Base-by-base conservation (phyloP, 768 basidiomycete species). In the Udeniomyces megalosporus region DNA sequence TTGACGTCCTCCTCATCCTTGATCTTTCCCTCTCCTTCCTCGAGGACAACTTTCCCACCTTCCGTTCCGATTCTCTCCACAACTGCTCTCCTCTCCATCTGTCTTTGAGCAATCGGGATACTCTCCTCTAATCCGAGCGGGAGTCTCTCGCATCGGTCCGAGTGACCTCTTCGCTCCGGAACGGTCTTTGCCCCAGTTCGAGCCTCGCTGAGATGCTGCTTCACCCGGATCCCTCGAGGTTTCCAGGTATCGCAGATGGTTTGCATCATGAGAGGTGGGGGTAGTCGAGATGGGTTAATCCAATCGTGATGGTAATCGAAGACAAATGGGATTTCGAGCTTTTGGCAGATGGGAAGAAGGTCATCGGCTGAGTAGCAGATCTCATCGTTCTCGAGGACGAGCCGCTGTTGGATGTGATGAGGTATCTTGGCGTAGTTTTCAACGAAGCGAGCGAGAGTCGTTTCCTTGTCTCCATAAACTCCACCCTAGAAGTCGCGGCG, bases 131-230 rank as follows among this genome's bases (percentile, higher is more conserved):
- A 22, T 1, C 56, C 55, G 3, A 63, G 49, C 48, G 58, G 63
- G 2, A 65, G 32, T 4, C 24, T 15, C n/a, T 60, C 42, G 51
- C 63, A 60, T 24, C 90, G 78, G 69, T 91, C 86, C 0, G 89
- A 80, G 70, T 95, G 91, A 5, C 88, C 89, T 64, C 91, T 78
- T 66, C 81, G 75, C 71, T 92, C 88, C 85, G 90, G 91, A 29
- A 88, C 72, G 2, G 81, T 83, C 42, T 80, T 80, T 4, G 90
- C 88, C 1, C 90, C 89, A 1, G 82, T 80, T n/a, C 89, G 77
- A n/a, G 85, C 82, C 68, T 91, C 88, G 53, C 86, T 89, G 12
- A 93, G 80, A 74, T 96, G 92, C 70, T 93, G 91, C 74, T 95
- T 96, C 6, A 88, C 86, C 42, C 77, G 79, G 64, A 96, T 93